Evolutionary conservation across 495 filamentous ascomycete genomes (phyloP), one percentile per base, ranked within the genome.

Genomic region (Aspergillus heteromorphus): DNA sequence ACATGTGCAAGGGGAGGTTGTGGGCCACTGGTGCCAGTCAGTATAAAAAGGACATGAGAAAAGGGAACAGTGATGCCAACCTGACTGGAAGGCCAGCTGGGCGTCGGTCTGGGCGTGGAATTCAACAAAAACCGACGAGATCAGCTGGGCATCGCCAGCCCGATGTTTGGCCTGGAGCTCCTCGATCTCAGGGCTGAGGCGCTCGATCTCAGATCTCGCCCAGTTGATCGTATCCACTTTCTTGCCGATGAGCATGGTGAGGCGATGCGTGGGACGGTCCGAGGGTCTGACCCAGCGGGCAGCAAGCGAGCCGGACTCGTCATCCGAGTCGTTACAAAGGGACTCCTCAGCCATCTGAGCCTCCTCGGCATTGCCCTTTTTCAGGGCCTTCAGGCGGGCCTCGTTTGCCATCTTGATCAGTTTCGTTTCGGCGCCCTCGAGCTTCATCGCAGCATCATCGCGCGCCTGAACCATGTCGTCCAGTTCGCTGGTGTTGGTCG

Each of bases 171-270:
- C 81, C 72, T 96, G 93, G 51, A 87, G 76, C 17, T 84, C 76
- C 43, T 92, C 85, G 53, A 89, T 86, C 55, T 86, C 81, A 2
- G 92, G 92, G 55, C 87, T 88, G 45, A 97, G 78, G 49, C 83
- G 85, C 62, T 85, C 83, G 19, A 98, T 85, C 68, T 95, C 86
- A 1, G 79, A 73, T 55, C 93, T 87, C 64, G 83, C 88, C 89
- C 92, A 97, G 65, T 95, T 86, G 75, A 87, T 87, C 0, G 84
- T 87, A 62, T 87, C 84, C 38, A 87, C 84, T 78, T 97, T 97
- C 70, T 92, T 84, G 54, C 93, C 93, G 56, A 95, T 79, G 40
- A 96, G 70, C 42, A 76, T 72, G 59, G 90, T 95, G 51, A 89
- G 75, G 31, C 83, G 83, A 67, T 97, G 93, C 6, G 89, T 89